Evolutionary conservation across 257 asterid species (phyloP).

Genomic region (Solanum okadae): DNA sequence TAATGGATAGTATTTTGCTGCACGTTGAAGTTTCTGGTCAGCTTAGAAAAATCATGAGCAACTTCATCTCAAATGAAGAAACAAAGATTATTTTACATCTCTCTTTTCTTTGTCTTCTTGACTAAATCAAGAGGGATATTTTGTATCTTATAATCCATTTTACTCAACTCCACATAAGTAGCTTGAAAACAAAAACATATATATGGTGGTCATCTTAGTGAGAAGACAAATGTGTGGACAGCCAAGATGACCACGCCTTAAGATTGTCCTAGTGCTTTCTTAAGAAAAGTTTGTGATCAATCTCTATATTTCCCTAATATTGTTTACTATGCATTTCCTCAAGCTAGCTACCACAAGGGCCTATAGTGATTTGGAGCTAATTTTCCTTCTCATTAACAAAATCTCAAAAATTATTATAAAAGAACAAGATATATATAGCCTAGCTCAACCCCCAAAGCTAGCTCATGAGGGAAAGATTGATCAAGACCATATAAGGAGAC

Average conservation of each 20-base stretch:
- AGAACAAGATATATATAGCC: neutral
- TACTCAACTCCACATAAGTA: neutral
- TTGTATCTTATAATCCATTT: neutral
- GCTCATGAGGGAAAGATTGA: neutral
- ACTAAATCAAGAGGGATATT: neutral
- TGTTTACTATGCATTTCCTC: neutral
- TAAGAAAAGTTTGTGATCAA: neutral
- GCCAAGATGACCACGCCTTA: neutral
- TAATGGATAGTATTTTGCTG: constrained; percentile 81
- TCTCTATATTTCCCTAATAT: neutral
- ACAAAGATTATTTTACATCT: neutral
- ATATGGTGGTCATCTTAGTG: neutral
- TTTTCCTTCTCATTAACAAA: neutral
- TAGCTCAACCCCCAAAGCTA: neutral
- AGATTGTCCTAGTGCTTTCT: no score
- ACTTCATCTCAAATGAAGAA: neutral
- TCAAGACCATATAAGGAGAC: neutral
- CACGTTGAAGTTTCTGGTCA: constrained; percentile 18
- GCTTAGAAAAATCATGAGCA: constrained; percentile 9
- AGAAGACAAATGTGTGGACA: neutral
- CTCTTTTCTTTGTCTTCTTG: neutral
- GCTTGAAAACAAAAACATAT: neutral
- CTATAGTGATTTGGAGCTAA: neutral
- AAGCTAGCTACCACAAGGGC: neutral
- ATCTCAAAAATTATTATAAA: neutral